Evolutionary conservation across 2,329 filamentous ascomycete genomes (phyloP).

Genomic region (Diaporthe velutina): DNA sequence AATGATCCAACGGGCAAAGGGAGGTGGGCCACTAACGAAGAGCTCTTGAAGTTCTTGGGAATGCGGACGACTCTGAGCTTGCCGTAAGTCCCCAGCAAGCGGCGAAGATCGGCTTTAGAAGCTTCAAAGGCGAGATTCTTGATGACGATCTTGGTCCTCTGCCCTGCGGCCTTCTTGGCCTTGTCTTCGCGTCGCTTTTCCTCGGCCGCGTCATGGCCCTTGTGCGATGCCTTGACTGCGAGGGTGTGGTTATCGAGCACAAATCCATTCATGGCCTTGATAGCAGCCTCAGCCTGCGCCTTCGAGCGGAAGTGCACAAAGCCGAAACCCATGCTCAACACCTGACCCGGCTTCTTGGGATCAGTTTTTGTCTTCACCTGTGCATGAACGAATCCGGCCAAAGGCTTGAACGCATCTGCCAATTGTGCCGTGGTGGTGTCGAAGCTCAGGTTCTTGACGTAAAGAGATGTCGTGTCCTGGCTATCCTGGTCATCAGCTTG

Average conservation of each 20-base stretch:
- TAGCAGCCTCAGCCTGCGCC: slow-evolving; percentile 81
- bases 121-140: slow-evolving; percentile 99
- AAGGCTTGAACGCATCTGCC: slow-evolving; percentile 80
- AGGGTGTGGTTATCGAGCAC: slow-evolving; percentile 90
- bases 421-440: slow-evolving; percentile 83
- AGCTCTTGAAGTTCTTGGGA: slow-evolving; percentile 93
- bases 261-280: slow-evolving; percentile 88
- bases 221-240: slow-evolving; percentile 87
- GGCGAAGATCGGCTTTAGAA: slow-evolving; percentile 89
- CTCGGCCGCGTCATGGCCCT: slow-evolving; percentile 87
- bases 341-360: slow-evolving; percentile 88
- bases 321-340: slow-evolving; percentile 96
- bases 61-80: slow-evolving; percentile 92
- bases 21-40: slow-evolving; percentile 58
- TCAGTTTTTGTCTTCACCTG: slow-evolving; percentile 94
- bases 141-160: slow-evolving; percentile 93
- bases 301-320: slow-evolving; percentile 91
- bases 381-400: slow-evolving; percentile 91
- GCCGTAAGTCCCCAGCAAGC: slow-evolving; percentile 90
- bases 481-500: slow-evolving; percentile 65
- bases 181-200: slow-evolving; percentile 86
- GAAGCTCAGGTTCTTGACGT: slow-evolving; percentile 95
- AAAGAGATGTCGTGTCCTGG: slow-evolving; percentile 82
- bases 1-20: background rate
- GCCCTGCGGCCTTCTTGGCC: slow-evolving; percentile 81